Conservation (phyloP, 1,284 basidiomycete species). For the Sanguinoderma infundibulare region DNA sequence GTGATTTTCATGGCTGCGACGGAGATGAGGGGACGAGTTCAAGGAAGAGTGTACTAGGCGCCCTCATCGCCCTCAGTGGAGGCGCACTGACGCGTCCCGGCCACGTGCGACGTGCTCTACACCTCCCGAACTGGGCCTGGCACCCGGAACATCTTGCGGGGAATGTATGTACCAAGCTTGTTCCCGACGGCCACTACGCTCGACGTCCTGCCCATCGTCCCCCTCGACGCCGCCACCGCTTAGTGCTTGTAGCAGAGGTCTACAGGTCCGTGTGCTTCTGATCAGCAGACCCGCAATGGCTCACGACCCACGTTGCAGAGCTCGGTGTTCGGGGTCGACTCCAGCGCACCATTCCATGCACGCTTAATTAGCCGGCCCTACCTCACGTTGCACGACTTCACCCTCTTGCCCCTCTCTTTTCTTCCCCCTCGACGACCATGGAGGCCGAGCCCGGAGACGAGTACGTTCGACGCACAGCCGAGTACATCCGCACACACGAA, state of each 20-base stretch:
- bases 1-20: constrained; percentile 81
- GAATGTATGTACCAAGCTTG: constrained; percentile 4
- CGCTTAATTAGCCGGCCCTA: constrained; percentile 20
- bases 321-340: constrained; percentile 14
- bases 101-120: constrained; percentile 25
- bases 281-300: not conserved
- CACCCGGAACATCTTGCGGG: not conserved
- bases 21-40: constrained; percentile 27
- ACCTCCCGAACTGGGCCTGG: not conserved
- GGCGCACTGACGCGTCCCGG: constrained; percentile 32
- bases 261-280: not conserved
- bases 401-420: constrained; percentile 1
- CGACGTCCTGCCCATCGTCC: constrained; percentile 3
- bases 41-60: constrained; percentile 9
- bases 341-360: constrained; percentile 15
- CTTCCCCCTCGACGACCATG: constrained; percentile 44
- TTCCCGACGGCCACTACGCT: constrained; percentile 12
- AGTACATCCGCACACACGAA: constrained; percentile 75
- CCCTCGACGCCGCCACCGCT: not conserved
- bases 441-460: constrained; percentile 72
- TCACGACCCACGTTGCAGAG: constrained; percentile 11
- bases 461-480: constrained; percentile 69
- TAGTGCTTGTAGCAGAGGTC: not conserved
- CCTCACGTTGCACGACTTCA: constrained; percentile 18
- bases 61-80: constrained; percentile 14